Conservation (phyloP, 805 yeast genomes). For the Wickerhamia fluorescens region DNA sequence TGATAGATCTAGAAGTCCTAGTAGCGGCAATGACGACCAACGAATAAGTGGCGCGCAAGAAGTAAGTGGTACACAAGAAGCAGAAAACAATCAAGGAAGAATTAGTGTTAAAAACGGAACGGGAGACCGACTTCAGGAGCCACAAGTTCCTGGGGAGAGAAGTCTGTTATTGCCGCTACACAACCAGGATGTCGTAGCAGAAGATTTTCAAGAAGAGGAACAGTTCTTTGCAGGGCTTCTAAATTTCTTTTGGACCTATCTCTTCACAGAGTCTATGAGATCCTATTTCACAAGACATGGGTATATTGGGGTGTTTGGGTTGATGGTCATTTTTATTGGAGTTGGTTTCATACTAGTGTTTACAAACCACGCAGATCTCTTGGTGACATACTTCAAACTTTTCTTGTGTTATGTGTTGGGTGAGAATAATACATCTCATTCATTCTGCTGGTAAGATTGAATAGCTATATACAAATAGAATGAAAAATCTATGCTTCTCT, state of each 20-base stretch:
- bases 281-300: slow-evolving; percentile 4
- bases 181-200: too few relatives aligned
- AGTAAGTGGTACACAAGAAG: too few relatives aligned
- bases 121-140: too few relatives aligned
- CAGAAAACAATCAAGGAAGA: too few relatives aligned
- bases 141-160: too few relatives aligned
- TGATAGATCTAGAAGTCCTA: too few relatives aligned
- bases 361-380: neutral
- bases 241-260: slow-evolving; percentile 10
- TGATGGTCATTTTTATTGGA: neutral
- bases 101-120: too few relatives aligned
- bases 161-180: too few relatives aligned
- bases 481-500: slow-evolving; percentile 36
- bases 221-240: slow-evolving; percentile 2
- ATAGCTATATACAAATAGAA: too few relatives aligned
- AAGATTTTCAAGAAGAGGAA: too few relatives aligned
- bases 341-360: neutral
- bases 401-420: neutral
- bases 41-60: too few relatives aligned
- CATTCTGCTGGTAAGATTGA: neutral
- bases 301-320: neutral
- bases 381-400: neutral
- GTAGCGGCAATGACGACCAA: too few relatives aligned
- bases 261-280: slow-evolving; percentile 11
- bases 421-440: neutral